Base-by-base conservation (phyloP, 2,329 filamentous ascomycete genomes). In the Macroventuria anomochaeta region DNA sequence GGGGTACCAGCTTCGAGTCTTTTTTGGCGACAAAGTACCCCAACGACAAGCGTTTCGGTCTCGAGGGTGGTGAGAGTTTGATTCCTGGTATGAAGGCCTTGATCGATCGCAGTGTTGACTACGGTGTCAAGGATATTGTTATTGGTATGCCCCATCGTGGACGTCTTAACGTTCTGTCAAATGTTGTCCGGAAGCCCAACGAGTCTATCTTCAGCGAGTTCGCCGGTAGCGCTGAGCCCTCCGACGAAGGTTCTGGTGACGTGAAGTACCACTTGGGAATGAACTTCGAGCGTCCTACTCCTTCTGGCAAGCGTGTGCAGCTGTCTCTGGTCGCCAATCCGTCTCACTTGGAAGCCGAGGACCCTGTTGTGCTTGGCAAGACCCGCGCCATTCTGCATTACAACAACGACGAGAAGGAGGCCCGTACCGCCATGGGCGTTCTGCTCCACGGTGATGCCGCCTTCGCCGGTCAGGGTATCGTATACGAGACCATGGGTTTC, bases 171-270 rank as follows among this genome's bases (percentile, higher is more conserved):
- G 92, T 99, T 46, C 86, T 99, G 59, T 96, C 90, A 81, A 99
- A 99, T 80, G 95, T 99, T 72, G 95, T 99, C 67, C 89, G 95
- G 73, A 99, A 99, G 81, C 93, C 95, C 69, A 99, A 99, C 78
- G 95, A 97, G 81, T 97, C 95, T 63, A 99, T 99, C 78, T 99
- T 99, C 83, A 96, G 90, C 75, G 95, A 99, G 77, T 99, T 99
- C 71, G 90, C 91, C 59, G 95, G 95, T 67, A 91, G 89, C 39
- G 81, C 89, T 18, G 91, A 91, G 72, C 90, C 91, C 49, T 89
- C 90, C 65, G 95, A 97, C 66, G 93, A 99, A 80, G 95, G 95
- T 55, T 97, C 95, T 53, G 95, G 95, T 69, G 95, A 99, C 76
- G 95, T 99, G 78, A 99, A 99, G 80, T 99, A 99, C 81, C 95